Evolutionary conservation across 352 stramenopile genomes (phyloP), one percentile per base, ranked within the genome.

Genomic region (Blastocystis sp.): DNA sequence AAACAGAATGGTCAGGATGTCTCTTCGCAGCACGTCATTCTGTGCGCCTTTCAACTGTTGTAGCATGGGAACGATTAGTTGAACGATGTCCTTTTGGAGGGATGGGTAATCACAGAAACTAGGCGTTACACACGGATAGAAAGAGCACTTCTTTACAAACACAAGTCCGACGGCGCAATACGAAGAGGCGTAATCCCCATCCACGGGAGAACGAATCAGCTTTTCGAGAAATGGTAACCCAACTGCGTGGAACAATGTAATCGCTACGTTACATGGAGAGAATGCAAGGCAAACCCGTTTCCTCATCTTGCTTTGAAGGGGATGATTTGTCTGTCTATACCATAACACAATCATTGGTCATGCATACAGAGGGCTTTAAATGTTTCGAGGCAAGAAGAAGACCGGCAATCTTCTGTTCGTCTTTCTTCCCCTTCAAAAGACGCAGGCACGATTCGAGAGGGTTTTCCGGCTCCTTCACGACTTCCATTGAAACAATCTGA

Each of bases 401-500:
- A 17, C 71, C 71, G 7, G 71, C 48, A 4, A 81, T 65, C 71
- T 81, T 81, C 48, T 81, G 71, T 41, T 81, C 71, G 21, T 81
- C 71, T 21, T 11, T 45, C 21, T 65, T 65, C 14, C 71, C 60
- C 7, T 38, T 21, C 28, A 81, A 40, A 56, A 81, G 52, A 21
- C 66, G 23, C 52, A 81, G 21, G 0, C 71, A 81, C n/a, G 71
- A 23, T 14, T 62, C 45, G 11, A 66, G 40, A 21, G 71, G 11
- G 14, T 21, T 48, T 9, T 81, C 43, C 56, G 48, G 41, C 34
- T 81, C 71, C 7, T 23, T 67, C 34, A 66, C 71, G 28, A 62
- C 71, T 41, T 81, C 71, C 71, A 81, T 81, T 53, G 28, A 17
- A 59, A n/a, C n/a, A 38, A 66, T 52, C 43, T 17, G 66, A 81